A percentile compares a stretch with the other conserved stretches of the same genome.
Conservation (phyloP, 2,329 filamentous ascomycete genomes). For the Periconia macrospinosa region DNA sequence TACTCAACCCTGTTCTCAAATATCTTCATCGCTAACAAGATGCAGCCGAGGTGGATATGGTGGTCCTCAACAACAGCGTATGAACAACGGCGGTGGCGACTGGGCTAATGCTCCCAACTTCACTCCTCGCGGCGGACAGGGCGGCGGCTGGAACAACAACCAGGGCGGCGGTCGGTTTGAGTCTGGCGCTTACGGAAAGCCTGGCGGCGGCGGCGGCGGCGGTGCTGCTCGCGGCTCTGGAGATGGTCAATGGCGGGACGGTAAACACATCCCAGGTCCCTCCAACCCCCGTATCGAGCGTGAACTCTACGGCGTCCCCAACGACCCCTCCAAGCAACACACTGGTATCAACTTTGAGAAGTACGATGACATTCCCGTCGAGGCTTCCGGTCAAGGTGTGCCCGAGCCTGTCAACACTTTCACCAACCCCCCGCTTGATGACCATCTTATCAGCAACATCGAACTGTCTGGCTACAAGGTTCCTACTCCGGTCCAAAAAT, state of each 20-base stretch:
- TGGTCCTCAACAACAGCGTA: slow-evolving; percentile 28
- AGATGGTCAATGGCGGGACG: slow-evolving; percentile 94
- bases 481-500: slow-evolving; percentile 97
- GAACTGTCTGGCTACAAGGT: slow-evolving; percentile 91
- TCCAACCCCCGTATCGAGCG: slow-evolving; percentile 88
- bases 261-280: slow-evolving; percentile 92
- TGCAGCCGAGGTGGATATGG: slow-evolving; percentile 31
- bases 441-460: slow-evolving; percentile 92
- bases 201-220: slow-evolving; percentile 54
- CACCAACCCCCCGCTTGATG: slow-evolving; percentile 91
- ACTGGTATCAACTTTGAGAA: slow-evolving; percentile 99
- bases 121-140: slow-evolving; percentile 50
- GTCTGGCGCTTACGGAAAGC: slow-evolving; percentile 64
- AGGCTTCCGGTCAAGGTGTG: slow-evolving; percentile 91
- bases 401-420: slow-evolving; percentile 90
- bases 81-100: slow-evolving; percentile 60
- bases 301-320: slow-evolving; percentile 87
- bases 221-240: slow-evolving; percentile 76
- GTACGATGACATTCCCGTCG: slow-evolving; percentile 98
- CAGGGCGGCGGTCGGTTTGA: slow-evolving; percentile 56
- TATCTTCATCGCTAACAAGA: slow-evolving; percentile 18
- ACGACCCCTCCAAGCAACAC: slow-evolving; percentile 93
- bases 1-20: not conserved
- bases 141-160: slow-evolving; percentile 24
- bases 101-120: slow-evolving; percentile 63